Base-by-base conservation (phyloP, 2,329 filamentous ascomycete species). In the Colletotrichum noveboracense region DNA sequence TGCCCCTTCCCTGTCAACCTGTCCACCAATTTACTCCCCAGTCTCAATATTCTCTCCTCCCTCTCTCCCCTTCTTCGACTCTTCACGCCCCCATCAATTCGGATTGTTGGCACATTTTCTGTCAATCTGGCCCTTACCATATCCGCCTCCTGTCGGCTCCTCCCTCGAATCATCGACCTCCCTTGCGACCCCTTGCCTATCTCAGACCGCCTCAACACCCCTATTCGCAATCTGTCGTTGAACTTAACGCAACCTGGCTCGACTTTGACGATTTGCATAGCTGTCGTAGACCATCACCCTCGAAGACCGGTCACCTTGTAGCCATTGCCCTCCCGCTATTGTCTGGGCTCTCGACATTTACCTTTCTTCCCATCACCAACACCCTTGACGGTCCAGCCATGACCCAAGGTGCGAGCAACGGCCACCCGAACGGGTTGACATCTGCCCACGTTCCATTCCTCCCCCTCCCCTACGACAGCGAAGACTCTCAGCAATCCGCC, bases 401-500 rank as follows among this genome's bases (percentile, higher is more conserved):
- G 74, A 76, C 74, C 71, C 74, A 76, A 75, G 71, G 71, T 48
- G 70, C 48, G 62, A 71, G 78, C 74, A 82, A 80, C 76, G 80
- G 80, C 79, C 80, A 82, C 71, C 81, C 66, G 52, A 79, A 87
- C 76, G 85, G 84, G 78, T 74, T 77, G 88, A 77, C 91, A 66
- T 75, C 78, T 80, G 56, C 64, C 18, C 84, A 88, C 77, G 87
- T 93, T 74, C 90, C 87, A 79, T 89, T 90, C 86, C 94, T 98
- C 74, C 91, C 95, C 70, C 89, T 96, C 77, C 91, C 90, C 79
- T 98, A 98, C 89, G 93, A 95, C 84, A 92, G 92, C 84, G 87
- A 91, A 79, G 92, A 97, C 83, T 94, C 94, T 34, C 91, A 96
- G 78, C 89, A 91, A 74, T 97, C 96, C 24, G 96, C 96, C 69